phyloP scores from a whole-genome alignment of 768 basidiomycete species.

The Rhodotorula graminis region DNA sequence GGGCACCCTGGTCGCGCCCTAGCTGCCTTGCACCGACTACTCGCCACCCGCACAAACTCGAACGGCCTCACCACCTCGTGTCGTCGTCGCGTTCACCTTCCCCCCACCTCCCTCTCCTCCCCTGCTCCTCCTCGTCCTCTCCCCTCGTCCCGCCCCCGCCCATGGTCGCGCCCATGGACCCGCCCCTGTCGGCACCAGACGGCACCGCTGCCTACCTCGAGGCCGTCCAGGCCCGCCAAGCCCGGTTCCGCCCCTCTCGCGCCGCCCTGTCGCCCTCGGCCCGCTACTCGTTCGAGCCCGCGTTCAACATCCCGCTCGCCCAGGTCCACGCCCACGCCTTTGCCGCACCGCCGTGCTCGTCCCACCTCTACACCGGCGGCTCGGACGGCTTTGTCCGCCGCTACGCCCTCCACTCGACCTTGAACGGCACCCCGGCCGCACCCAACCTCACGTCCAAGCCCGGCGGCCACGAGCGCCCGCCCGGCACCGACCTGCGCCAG shows the following conservation, averaged over 20 bases:
- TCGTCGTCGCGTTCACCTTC: not conserved
- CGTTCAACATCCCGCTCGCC: constrained; percentile 28
- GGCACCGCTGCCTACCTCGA: not conserved
- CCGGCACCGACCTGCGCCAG: constrained; percentile 5
- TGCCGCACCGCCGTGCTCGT: constrained; percentile 31
- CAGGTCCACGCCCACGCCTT: constrained; percentile 29
- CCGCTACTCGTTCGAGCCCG: constrained; percentile 11
- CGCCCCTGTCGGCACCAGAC: not conserved
- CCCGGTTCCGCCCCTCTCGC: constrained; percentile 6
- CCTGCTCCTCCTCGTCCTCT: not conserved
- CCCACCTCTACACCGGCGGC: constrained; percentile 40
- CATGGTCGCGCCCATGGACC: not conserved
- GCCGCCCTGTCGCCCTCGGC: not conserved
- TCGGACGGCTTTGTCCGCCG: constrained; percentile 41
- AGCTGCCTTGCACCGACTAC: too few relatives aligned
- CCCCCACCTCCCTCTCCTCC: not conserved
- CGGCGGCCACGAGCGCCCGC: not conserved
- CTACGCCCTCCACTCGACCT: constrained; percentile 34
- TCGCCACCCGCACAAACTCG: too few relatives aligned
- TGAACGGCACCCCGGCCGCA: constrained; percentile 28
- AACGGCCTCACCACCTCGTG: too few relatives aligned
- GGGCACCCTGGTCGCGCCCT: too few relatives aligned
- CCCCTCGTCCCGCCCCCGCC: too few relatives aligned
- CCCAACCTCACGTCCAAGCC: constrained; percentile 29
- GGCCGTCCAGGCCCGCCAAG: too few relatives aligned